phyloP scores from a whole-genome alignment of 2,329 filamentous ascomycete species.

The Colletotrichum sublineola region DNA sequence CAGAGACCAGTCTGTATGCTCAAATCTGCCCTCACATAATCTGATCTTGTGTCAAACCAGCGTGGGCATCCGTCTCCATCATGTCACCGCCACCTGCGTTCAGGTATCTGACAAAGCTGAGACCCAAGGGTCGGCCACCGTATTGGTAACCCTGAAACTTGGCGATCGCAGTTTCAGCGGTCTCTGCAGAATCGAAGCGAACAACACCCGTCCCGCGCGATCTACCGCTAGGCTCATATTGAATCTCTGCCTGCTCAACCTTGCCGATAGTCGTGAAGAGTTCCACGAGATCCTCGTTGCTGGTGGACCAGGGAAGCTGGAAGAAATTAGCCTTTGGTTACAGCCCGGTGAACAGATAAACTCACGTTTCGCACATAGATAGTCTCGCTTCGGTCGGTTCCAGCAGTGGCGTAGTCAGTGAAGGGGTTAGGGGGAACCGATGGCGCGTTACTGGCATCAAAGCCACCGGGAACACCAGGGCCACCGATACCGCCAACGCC shows the following conservation, averaged over 20 bases:
- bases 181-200: constrained; percentile 85
- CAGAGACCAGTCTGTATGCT: neutral
- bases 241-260: constrained; percentile 98
- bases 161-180: constrained; percentile 92
- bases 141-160: constrained; percentile 99
- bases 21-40: constrained; percentile 78
- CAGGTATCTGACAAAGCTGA: constrained; percentile 94
- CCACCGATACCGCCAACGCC: constrained; percentile 60
- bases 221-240: constrained; percentile 96
- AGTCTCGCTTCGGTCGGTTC: constrained; percentile 83
- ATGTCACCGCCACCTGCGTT: constrained; percentile 74
- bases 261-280: constrained; percentile 98
- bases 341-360: constrained; percentile 48
- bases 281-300: constrained; percentile 96
- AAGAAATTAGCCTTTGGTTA: constrained; percentile 42
- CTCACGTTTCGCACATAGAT: constrained; percentile 99
- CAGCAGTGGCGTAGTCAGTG: constrained; percentile 90
- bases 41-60: constrained; percentile 92
- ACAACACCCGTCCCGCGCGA: constrained; percentile 98
- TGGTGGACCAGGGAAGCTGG: constrained; percentile 97
- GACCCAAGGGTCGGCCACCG: constrained; percentile 90
- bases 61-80: constrained; percentile 86
- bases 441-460: constrained; percentile 63
- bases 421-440: constrained; percentile 84
- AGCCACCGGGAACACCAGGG: constrained; percentile 60